Percentiles rank a stretch among this genome's conserved stretches.
Evolutionary conservation across 345 rosid species (phyloP).

Genomic region (Melaleuca alternifolia): DNA sequence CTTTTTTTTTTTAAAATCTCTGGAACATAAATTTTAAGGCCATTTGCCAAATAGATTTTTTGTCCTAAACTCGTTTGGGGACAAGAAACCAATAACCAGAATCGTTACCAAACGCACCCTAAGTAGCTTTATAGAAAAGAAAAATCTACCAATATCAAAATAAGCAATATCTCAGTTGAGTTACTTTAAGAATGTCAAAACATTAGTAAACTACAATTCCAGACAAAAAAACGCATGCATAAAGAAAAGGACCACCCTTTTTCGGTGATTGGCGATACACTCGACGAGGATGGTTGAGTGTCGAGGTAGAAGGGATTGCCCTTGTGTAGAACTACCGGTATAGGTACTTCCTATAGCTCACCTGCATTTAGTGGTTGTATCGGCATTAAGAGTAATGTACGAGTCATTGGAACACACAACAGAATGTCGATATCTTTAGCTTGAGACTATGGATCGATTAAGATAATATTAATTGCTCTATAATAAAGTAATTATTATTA

Average conservation of each 20-base stretch:
- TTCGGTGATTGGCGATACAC: rapidly evolving
- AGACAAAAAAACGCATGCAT: background rate
- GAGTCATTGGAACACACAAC: background rate
- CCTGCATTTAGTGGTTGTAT: rapidly evolving
- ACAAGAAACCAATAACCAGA: too few species aligned
- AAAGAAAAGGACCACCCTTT: background rate
- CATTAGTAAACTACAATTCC: background rate
- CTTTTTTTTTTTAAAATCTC: too few species aligned
- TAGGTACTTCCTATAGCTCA: background rate
- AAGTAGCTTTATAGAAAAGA: background rate
- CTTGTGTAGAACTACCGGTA: background rate
- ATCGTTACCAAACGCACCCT: too few species aligned
- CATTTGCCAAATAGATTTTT: too few species aligned
- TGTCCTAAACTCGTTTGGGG: too few species aligned
- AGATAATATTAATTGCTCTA: background rate
- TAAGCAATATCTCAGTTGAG: background rate
- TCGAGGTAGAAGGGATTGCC: background rate
- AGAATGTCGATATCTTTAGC: background rate
- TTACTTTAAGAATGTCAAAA: background rate
- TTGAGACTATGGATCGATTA: rapidly evolving
- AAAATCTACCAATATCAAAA: rapidly evolving
- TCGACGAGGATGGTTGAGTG: background rate
- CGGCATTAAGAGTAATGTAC: background rate
- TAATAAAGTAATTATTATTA: rapidly evolving
- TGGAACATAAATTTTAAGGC: too few species aligned